These are phyloP conservation scores for Botryobasidium botryosum DNA, from an alignment of 768 basidiomycete species.

Conservation along the genomic window DNA sequence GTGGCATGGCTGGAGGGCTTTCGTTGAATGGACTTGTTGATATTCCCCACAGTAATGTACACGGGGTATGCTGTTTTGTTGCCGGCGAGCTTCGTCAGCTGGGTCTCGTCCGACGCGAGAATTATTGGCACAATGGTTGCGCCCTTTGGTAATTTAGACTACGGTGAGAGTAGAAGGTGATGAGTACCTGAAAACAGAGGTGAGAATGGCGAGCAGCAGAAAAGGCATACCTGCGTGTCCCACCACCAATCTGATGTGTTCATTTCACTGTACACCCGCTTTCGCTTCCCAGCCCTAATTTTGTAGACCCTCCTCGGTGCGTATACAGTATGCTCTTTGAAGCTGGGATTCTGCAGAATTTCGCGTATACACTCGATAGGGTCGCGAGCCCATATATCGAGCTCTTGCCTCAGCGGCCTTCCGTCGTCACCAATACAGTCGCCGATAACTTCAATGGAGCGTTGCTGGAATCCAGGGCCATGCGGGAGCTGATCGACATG, in stretches of 20 bases:
- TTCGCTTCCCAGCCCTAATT: too few species aligned
- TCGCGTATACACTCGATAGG: too few species aligned
- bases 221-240: background rate
- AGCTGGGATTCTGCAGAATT: too few species aligned
- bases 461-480: too few species aligned
- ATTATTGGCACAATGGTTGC: conserved; percentile 29
- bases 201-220: background rate
- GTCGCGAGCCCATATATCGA: too few species aligned
- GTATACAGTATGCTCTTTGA: too few species aligned
- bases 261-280: conserved; percentile 1
- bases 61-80: conserved; percentile 31
- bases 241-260: background rate
- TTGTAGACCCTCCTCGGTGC: too few species aligned
- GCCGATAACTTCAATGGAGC: too few species aligned
- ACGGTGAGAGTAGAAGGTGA: background rate
- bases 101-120: conserved; percentile 32
- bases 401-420: too few species aligned
- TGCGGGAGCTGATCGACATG: too few species aligned
- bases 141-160: conserved; percentile 6
- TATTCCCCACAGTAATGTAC: conserved; percentile 28
- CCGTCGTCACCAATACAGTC: too few species aligned
- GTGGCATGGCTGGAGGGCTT: conserved; percentile 22
- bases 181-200: background rate
- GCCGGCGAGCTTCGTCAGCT: conserved; percentile 21
- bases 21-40: conserved; percentile 24